These are phyloP conservation scores for Funneliformis caledonium DNA, from an alignment of 371 early-diverging fungal genomes.

Conservation along the genomic window DNA sequence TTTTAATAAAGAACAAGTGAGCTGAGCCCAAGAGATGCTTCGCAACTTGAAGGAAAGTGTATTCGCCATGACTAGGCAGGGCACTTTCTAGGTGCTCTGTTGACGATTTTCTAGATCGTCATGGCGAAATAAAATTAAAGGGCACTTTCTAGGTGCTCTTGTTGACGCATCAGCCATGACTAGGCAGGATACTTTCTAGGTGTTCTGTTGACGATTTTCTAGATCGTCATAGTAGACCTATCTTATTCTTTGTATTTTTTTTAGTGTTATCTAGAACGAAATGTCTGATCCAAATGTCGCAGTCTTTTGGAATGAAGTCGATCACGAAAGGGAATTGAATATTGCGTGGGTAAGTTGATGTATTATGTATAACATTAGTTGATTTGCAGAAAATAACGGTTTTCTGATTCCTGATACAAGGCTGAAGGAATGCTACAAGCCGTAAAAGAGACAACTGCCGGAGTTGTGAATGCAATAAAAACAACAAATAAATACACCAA, in stretches of 20 bases:
- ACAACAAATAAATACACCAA: constrained; percentile 7
- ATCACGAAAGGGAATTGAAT: constrained; percentile 16
- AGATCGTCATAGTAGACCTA: background rate
- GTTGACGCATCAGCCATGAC: constrained; percentile 4
- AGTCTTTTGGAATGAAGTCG: constrained; percentile 27
- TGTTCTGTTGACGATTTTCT: constrained; percentile 10
- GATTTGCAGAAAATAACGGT: background rate
- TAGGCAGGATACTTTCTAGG: constrained; percentile 20
- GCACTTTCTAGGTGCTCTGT: background rate
- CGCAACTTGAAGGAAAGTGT: constrained; percentile 23
- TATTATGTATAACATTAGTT: background rate
- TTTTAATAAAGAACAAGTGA: constrained; percentile 21
- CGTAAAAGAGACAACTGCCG: background rate
- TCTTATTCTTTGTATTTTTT: constrained; percentile 2
- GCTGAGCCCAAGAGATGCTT: constrained; percentile 24
- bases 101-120: constrained; percentile 33
- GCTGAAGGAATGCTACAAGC: background rate
- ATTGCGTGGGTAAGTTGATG: constrained; percentile 14
- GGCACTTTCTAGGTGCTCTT: background rate
- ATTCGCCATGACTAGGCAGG: constrained; percentile 28
- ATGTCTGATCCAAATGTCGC: constrained; percentile 18
- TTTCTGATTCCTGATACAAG: background rate
- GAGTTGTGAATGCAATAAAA: background rate
- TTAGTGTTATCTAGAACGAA: constrained; percentile 10
- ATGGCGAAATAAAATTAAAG: background rate